Evolutionary conservation across 2,329 filamentous ascomycete species (phyloP).

Genomic region (Ilyonectria sp.): DNA sequence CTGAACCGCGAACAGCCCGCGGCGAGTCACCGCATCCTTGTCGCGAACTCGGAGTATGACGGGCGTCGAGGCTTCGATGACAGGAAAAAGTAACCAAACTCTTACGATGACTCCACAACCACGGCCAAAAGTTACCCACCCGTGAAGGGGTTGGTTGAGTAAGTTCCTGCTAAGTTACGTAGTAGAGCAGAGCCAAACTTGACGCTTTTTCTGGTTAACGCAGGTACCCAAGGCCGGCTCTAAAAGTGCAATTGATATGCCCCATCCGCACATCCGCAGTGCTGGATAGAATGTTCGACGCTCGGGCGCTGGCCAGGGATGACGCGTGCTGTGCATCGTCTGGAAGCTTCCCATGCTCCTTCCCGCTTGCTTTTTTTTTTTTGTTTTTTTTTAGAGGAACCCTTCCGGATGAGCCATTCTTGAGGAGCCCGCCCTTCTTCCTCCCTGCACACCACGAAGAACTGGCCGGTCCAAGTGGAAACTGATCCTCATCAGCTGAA

Average conservation of each 20-base stretch:
- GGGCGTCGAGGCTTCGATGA: slow-evolving; percentile 23
- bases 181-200: slow-evolving; percentile 12
- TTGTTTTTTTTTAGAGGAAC: slow-evolving; percentile 18
- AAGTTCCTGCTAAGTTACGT: neutral
- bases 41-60: slow-evolving; percentile 22
- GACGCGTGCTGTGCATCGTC: slow-evolving; percentile 21
- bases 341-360: slow-evolving; percentile 25
- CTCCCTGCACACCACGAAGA: slow-evolving; percentile 14
- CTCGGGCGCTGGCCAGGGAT: slow-evolving; percentile 17
- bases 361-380: slow-evolving; percentile 31
- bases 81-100: slow-evolving; percentile 18
- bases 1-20: neutral
- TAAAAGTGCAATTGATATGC: slow-evolving; percentile 20
- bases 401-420: too few relatives aligned
- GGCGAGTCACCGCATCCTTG: slow-evolving; percentile 18
- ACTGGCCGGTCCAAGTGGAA: slow-evolving; percentile 19
- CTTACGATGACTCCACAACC: slow-evolving; percentile 25
- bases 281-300: slow-evolving; percentile 26
- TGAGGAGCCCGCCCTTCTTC: slow-evolving; percentile 4
- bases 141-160: neutral
- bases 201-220: slow-evolving; percentile 22
- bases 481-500: slow-evolving; percentile 33
- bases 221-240: slow-evolving; percentile 29
- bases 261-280: neutral
- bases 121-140: slow-evolving; percentile 13